Base-by-base conservation (phyloP, 139 green algal genomes). In the Tetradesmus lagerheimii region DNA sequence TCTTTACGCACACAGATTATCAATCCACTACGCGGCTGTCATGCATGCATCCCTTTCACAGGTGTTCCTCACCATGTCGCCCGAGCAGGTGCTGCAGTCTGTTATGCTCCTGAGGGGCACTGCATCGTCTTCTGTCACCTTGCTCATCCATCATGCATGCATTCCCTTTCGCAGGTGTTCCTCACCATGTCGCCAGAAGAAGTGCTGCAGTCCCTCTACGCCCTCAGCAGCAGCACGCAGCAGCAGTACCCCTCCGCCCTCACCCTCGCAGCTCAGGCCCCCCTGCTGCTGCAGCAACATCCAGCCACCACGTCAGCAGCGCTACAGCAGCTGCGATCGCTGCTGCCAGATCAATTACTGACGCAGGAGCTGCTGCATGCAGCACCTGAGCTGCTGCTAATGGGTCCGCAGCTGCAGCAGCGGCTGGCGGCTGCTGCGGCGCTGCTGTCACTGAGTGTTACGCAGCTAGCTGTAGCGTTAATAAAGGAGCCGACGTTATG, bases 121-220 rank as follows among this genome's bases (percentile, higher is more conserved):
- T n/a, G n/a, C n/a, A n/a, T n/a, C n/a, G n/a, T n/a, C n/a, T n/a
- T n/a, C n/a, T n/a, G n/a, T n/a, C n/a, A n/a, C n/a, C n/a, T n/a
- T n/a, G n/a, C n/a, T n/a, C n/a, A n/a, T n/a, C n/a, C n/a, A n/a
- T n/a, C n/a, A n/a, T n/a, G n/a, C n/a, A n/a, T n/a, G n/a, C n/a
- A n/a, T n/a, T n/a, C n/a, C n/a, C n/a, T n/a, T n/a, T n/a, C n/a
- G 23, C 75, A 81, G 77, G 77, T 83, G 39, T 83, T 83, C 38
- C 77, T 83, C 8, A 83, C 77, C 25, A 53, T 83, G 77, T 53
- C 77, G n/a, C 37, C 39, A 16, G 38, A 83, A 20, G 38, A 83
- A 12, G 39, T 83, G 38, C 11, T 83, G 77, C 77, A 35, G 2
- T 50, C 39, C 3, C 20, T 83, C 31, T 35, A 62, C 77, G 3